These are phyloP conservation scores for Dactylis glomerata DNA, from an alignment of 176 grass and related monocot genomes.

Conservation along the genomic window DNA sequence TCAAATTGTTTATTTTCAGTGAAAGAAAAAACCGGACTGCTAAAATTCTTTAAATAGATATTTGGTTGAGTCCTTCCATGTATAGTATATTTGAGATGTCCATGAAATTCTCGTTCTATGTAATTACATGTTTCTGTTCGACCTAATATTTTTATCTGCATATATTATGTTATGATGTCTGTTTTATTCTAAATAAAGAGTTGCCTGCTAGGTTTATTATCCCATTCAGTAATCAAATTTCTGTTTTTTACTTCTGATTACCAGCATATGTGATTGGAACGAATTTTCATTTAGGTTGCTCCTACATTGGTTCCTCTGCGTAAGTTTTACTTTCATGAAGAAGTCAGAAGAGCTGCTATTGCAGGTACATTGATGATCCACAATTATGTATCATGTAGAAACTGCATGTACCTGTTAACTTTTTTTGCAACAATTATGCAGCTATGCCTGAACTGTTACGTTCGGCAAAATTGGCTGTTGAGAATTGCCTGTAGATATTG, in stretches of 20 bases:
- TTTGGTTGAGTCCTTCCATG: too few species aligned
- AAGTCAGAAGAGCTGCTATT: slow-evolving; percentile 98
- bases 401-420: background rate
- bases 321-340: slow-evolving; percentile 99
- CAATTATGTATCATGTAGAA: background rate
- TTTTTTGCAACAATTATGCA: slow-evolving; percentile 38
- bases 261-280: background rate
- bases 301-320: slow-evolving; percentile 91
- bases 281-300: slow-evolving; percentile 69
- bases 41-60: too few species aligned
- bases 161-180: too few species aligned
- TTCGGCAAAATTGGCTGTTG: slow-evolving; percentile 93
- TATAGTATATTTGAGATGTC: too few species aligned
- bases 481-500: too few species aligned
- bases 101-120: too few species aligned
- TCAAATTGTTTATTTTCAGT: too few species aligned
- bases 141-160: too few species aligned
- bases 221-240: background rate
- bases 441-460: slow-evolving; percentile 95
- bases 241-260: background rate
- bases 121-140: too few species aligned
- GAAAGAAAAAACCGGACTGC: too few species aligned
- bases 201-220: slow-evolving; percentile 75
- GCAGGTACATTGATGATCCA: slow-evolving; percentile 50
- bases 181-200: too few species aligned